A percentile compares a stretch with the other conserved stretches of the same genome.
phyloP scores from a whole-genome alignment of 176 grass and related monocot species.

The Carex myosuroides region DNA sequence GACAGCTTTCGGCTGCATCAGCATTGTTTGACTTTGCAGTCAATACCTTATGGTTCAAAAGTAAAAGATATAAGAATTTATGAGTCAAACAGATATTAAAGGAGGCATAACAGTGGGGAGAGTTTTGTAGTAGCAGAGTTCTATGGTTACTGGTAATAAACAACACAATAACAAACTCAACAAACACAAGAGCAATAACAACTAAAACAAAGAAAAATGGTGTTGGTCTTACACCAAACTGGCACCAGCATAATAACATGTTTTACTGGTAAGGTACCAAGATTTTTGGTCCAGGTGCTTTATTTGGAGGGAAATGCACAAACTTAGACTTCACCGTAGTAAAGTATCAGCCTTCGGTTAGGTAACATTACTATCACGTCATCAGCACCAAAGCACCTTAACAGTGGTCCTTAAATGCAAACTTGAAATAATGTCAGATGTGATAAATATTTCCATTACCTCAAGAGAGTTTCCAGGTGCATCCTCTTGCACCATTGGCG shows the following conservation, averaged over 20 bases:
- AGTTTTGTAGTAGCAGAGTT: not conserved
- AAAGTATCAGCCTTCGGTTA: not conserved
- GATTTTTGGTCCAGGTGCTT: not conserved
- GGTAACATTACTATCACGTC: not conserved
- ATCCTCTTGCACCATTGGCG: not conserved
- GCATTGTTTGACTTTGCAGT: constrained; percentile 33
- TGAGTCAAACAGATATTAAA: not conserved
- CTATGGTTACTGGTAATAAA: not conserved
- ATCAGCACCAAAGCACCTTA: not conserved
- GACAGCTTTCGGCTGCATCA: constrained; percentile 33
- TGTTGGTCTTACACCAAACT: not conserved
- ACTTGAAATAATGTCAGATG: constrained; percentile 4
- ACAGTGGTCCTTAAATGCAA: not conserved
- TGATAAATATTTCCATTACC: constrained; percentile 14
- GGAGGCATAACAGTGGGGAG: not conserved
- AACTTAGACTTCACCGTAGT: not conserved
- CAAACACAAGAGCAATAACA: not conserved
- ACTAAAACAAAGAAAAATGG: not conserved
- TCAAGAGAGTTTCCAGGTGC: not conserved
- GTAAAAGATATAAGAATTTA: not conserved
- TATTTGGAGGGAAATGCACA: not conserved
- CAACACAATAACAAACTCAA: not conserved
- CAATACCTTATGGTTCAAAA: constrained; percentile 17
- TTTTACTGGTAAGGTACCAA: not conserved
- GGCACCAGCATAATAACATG: not conserved